Evolutionary conservation across 306 rosid genomes (phyloP), one percentile per base, ranked within the genome.

Genomic region (Leucaena leucocephala): DNA sequence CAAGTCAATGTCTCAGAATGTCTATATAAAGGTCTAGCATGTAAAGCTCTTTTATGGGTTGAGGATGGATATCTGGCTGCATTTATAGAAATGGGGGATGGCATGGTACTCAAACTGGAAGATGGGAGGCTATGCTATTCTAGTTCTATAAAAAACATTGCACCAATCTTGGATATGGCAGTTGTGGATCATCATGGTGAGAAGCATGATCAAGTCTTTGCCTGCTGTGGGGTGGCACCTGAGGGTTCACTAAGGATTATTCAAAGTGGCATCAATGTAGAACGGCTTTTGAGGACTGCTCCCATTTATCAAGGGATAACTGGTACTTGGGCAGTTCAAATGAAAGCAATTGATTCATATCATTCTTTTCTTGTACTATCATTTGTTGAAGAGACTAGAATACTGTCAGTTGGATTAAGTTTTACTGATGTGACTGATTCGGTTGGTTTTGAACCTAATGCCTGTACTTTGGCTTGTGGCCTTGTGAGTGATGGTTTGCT

Each of bases 351-450:
- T 13, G 98, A 92, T 86, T 71, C 78, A 64, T 83, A 89, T 77
- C 97, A 94, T 88, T 91, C 98, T 70, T 92, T 92, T 83, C 88
- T 94, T 79, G 97, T 94, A 64, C 84, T 91, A 71, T 92, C 98
- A n/a, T 94, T 94, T 87, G 95, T 94, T 78, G 98, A 89, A 84
- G 97, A 92, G 88, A 94, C 98, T 76, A 90, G 98, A 86, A 86
- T 94, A 72, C 82, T 94, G 71, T 91, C 98, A 36, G 97, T 94
- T 88, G 97, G 98, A 73, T 82, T 92, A 88, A 92, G 95, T 86
- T 94, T 94, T 87, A 87, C 88, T 75, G 98, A 94, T 66, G 97
- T 94, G 83, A 94, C 97, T 8, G 97, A 94, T 88, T 91, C 92
- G 22, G 92, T 94, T 86, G 98, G 98, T 85, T 94, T 94, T 90